Conservation (phyloP, 2,329 filamentous ascomycete species). For the Colletotrichum sp. region DNA sequence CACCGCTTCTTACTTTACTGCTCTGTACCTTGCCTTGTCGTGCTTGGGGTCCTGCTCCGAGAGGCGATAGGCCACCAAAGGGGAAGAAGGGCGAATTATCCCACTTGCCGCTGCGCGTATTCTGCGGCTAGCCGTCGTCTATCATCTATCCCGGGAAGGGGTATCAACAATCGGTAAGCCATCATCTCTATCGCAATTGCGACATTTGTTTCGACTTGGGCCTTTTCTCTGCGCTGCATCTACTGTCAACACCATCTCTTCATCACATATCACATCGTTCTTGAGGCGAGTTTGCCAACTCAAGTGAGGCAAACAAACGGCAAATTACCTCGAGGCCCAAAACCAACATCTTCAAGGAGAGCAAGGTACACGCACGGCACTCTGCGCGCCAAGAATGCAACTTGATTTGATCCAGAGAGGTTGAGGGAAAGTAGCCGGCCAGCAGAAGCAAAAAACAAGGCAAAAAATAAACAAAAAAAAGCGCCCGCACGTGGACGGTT, state of each 20-base stretch:
- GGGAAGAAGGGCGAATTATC: conserved; percentile 7
- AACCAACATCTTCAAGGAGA: neutral
- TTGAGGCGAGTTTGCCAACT: neutral
- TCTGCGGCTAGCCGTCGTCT: conserved; percentile 10
- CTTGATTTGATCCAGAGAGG: neutral
- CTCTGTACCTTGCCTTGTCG: conserved; percentile 13
- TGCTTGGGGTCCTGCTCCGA: conserved; percentile 10
- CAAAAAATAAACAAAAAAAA: neutral
- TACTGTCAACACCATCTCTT: neutral
- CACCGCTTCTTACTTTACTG: neutral
- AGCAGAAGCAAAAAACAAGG: neutral
- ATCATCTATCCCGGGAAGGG: neutral
- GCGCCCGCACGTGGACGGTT: neutral
- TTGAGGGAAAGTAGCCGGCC: neutral
- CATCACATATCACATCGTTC: conserved; percentile 2
- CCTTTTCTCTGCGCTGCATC: neutral
- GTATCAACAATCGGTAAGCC: conserved; percentile 10
- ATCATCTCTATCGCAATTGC: conserved; percentile 1
- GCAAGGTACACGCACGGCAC: neutral
- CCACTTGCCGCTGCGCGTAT: conserved; percentile 8
- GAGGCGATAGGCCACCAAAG: conserved; percentile 16
- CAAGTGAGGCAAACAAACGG: conserved; percentile 14
- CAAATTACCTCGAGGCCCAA: neutral
- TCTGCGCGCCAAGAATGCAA: neutral
- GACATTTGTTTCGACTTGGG: neutral